A percentile compares a stretch with the other conserved stretches of the same genome.
Evolutionary conservation across 495 filamentous ascomycete genomes (phyloP).

Genomic region (Penicillium daleae): DNA sequence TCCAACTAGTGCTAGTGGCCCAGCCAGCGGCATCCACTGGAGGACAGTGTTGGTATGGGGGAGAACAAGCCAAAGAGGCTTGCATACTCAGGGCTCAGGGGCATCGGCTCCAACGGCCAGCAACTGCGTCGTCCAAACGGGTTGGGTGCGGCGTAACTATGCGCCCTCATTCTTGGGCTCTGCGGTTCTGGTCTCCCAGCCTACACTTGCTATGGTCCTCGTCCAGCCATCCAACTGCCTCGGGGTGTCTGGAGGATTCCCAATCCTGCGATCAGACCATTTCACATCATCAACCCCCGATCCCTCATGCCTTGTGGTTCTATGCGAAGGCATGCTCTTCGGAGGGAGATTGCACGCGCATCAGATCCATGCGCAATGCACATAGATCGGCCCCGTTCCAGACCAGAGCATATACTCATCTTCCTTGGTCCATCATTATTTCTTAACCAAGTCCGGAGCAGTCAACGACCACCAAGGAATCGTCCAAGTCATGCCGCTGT

Average conservation of each 20-base stretch:
- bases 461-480: neutral
- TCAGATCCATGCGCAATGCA: neutral
- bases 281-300: neutral
- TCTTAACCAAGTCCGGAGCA: neutral
- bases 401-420: neutral
- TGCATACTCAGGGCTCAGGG: conserved; percentile 39
- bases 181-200: conserved; percentile 12
- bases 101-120: conserved; percentile 17
- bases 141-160: neutral
- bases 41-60: neutral
- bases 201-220: conserved; percentile 17
- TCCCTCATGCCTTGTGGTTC: neutral
- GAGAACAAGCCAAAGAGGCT: neutral
- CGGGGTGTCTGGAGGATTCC: neutral
- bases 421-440: neutral
- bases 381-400: neutral
- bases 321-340: neutral
- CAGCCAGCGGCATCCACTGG: conserved; percentile 2
- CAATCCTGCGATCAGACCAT: conserved; percentile 1
- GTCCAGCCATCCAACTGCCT: neutral
- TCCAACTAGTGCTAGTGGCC: conserved; percentile 32
- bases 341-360: neutral
- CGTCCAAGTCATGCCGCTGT: neutral
- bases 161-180: conserved; percentile 17
- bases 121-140: neutral